Conservation (phyloP, 306 rosid species). For the Vigna angularis region DNA sequence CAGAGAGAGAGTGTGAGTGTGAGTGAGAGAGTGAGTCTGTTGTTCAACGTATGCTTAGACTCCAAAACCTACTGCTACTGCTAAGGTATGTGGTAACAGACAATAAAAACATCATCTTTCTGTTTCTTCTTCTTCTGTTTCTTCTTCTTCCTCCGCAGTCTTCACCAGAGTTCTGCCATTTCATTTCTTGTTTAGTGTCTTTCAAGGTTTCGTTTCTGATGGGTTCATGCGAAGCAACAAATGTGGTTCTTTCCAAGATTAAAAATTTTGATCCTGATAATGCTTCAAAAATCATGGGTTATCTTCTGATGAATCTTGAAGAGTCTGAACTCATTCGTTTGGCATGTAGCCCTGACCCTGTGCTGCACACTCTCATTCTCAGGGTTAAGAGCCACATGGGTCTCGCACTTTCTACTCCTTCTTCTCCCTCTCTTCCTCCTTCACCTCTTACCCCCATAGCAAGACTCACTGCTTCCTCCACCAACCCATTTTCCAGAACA, state of each 20-base stretch:
- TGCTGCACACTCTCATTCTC: conserved; percentile 60
- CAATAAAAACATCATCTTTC: neutral
- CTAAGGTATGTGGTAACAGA: conserved; percentile 35
- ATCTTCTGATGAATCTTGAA: conserved; percentile 70
- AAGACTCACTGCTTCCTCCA: conserved; percentile 49
- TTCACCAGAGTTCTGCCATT: neutral
- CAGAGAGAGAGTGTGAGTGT: conserved; percentile 55
- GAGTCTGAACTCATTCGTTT: conserved; percentile 75
- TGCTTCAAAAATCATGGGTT: conserved; percentile 95
- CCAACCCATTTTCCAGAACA: conserved; percentile 67
- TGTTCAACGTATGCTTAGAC: conserved; percentile 17
- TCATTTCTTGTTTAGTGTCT: neutral
- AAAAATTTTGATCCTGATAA: conserved; percentile 80
- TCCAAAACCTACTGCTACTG: conserved; percentile 58
- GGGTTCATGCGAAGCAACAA: conserved; percentile 88
- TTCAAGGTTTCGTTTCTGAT: conserved; percentile 42
- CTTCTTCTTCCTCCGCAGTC: neutral
- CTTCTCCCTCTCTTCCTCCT: conserved; percentile 48
- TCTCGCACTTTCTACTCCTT: conserved; percentile 45
- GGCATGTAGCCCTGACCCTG: conserved; percentile 73
- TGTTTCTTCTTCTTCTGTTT: too few species aligned
- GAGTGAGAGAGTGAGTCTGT: neutral
- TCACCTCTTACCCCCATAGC: conserved; percentile 78
- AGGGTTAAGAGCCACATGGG: conserved; percentile 73
- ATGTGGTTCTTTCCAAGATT: conserved; percentile 69